Evolutionary conservation across 1,139 yeast genomes (phyloP), one percentile per base, ranked within the genome.

Genomic region (Pichia sp.): DNA sequence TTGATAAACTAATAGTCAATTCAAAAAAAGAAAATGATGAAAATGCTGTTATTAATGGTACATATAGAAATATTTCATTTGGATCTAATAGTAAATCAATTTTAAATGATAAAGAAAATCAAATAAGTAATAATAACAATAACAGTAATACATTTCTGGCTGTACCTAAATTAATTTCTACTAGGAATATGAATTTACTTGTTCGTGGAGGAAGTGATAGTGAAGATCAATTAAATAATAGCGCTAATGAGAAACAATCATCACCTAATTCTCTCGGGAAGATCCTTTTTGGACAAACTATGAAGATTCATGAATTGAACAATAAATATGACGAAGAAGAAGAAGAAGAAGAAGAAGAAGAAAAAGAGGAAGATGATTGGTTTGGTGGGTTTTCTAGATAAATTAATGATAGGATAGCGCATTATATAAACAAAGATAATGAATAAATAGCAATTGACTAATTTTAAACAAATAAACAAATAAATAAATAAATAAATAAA

Each of bases 371-470:
- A 1, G 47, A 26, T 5, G 46, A 42, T 3, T 52, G 55, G 55
- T 52, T 52, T 48, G 55, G 55, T 7, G 54, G 54, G 16, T 51
- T 51, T 30, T 48, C 54, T 24, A 30, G 43, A 11, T 45, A 25
- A 34, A 28, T 16, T 16, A 16, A 16, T 16, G 16, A 16, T 16
- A 16, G 16, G 16, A 16, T 16, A 16, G 16, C 16, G 16, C 16
- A 16, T 16, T 16, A 16, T 16, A 16, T 16, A 16, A 16, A 16
- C 16, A 16, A 16, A 16, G 16, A 16, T 16, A 16, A 16, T 16
- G 16, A 16, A 16, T 16, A 16, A 16, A 16, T 16, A 16, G 16
- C 16, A 16, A 16, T 16, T 16, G 16, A 16, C 16, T 16, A 16
- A 16, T 16, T 16, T 16, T 16, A 16, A n/a, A n/a, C n/a, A n/a